Conservation (phyloP, 1,139 yeast genomes). For the Kluyveromyces marxianus region DNA sequence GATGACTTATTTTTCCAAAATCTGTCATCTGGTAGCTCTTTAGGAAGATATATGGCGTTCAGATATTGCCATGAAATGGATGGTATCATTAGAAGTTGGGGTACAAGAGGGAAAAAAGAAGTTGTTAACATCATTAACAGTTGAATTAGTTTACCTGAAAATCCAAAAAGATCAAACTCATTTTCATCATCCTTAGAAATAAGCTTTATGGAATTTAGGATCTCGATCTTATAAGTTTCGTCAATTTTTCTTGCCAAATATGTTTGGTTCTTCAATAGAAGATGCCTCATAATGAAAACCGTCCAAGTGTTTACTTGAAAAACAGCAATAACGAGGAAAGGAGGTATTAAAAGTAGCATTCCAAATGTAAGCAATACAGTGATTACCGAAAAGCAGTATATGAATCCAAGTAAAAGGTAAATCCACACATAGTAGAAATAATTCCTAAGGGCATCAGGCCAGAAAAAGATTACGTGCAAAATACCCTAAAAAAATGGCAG, state of each 20-base stretch:
- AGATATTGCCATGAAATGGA: slow-evolving; percentile 19
- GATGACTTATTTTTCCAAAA: slow-evolving; percentile 17
- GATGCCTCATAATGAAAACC: slow-evolving; percentile 2
- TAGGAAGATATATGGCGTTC: slow-evolving; percentile 5
- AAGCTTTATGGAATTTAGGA: neutral
- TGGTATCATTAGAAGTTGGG: slow-evolving; percentile 23
- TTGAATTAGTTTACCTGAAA: neutral
- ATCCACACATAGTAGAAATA: slow-evolving; percentile 4
- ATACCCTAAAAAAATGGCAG: neutral
- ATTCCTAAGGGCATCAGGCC: slow-evolving; percentile 5
- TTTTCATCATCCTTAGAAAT: neutral
- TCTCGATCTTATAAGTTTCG: slow-evolving; percentile 1
- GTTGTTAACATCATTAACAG: slow-evolving; percentile 9
- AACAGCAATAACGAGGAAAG: neutral
- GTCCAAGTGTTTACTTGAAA: slow-evolving; percentile 6
- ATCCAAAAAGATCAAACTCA: neutral
- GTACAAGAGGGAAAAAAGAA: slow-evolving; percentile 25
- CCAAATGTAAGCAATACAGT: slow-evolving; percentile 1
- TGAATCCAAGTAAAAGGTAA: neutral
- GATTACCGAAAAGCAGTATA: neutral
- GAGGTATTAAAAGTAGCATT: slow-evolving; percentile 1
- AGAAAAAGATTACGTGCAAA: neutral
- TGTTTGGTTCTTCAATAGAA: slow-evolving; percentile 2
- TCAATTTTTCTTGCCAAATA: slow-evolving; percentile 4
- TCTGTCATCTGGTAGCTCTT: slow-evolving; percentile 8